phyloP scores from a whole-genome alignment of 148 eudicot species.

The Camellia sinensis region DNA sequence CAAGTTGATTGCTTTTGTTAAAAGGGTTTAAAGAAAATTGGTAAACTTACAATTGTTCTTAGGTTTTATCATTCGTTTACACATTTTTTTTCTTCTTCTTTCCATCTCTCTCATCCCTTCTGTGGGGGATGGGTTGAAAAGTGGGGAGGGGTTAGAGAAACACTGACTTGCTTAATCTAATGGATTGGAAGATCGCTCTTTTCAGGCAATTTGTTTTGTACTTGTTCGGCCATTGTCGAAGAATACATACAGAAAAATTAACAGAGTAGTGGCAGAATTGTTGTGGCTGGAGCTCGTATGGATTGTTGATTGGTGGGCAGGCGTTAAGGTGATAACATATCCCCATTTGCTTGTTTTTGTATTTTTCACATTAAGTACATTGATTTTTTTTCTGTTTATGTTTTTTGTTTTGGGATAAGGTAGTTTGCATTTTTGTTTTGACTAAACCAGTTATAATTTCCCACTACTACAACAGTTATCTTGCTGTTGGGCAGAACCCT shows the following conservation, averaged over 20 bases:
- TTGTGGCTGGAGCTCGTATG: conserved; percentile 92
- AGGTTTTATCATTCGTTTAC: background rate
- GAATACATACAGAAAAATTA: conserved; percentile 68
- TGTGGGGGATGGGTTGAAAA: too few species aligned
- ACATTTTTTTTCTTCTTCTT: background rate
- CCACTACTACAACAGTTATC: too few species aligned
- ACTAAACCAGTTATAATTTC: too few species aligned
- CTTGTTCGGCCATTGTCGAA: conserved; percentile 73
- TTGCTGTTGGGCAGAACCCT: too few species aligned
- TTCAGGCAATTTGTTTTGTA: conserved; percentile 62
- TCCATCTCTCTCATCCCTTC: background rate
- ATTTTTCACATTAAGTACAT: too few species aligned
- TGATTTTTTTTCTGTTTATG: too few species aligned
- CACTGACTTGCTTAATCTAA: background rate
- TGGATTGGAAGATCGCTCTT: background rate
- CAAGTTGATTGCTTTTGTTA: background rate
- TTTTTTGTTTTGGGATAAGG: too few species aligned
- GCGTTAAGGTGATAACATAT: conserved; percentile 57
- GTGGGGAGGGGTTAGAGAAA: too few species aligned
- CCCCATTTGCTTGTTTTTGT: background rate
- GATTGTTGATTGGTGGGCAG: conserved; percentile 97
- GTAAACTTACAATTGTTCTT: background rate
- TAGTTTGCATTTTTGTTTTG: too few species aligned
- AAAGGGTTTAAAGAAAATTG: background rate
- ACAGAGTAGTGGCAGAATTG: conserved; percentile 70